Base-by-base conservation (phyloP, 176 grass and related monocot species). In the Hordeum vulgare region DNA sequence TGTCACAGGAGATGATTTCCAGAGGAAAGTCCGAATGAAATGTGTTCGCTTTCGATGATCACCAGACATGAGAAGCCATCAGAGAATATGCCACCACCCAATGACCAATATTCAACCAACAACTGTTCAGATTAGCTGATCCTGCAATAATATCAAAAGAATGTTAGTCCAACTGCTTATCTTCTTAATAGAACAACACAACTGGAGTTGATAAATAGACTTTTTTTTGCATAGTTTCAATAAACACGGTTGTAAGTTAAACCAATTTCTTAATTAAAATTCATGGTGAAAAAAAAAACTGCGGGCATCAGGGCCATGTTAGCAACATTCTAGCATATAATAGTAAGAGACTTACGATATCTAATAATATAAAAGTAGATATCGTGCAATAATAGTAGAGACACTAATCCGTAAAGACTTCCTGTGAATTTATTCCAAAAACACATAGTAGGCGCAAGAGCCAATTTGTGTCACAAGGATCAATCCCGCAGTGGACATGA, bases 91-190 rank as follows among this genome's bases (percentile, higher is more conserved):
- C 35, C 37, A 65, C 75, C 68, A 39, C 44, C 49, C 1, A 1
- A 64, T 56, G 54, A 71, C 20, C 18, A 87, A 15, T 82, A 66
- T 28, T 79, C 20, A 84, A 85, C 47, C 4, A 76, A 58, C 42
- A 85, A 62, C 21, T 71, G 66, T 62, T 73, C 71, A 68, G 68
- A 82, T 79, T 57, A 82, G 41, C 28, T 80, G 61, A 76, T 58
- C 83, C 90, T 89, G 86, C 57, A 89, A 64, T 6, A 27, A 79
- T 86, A 82, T 60, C 6, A 83, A 17, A 60, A 86, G n/a, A 62
- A 41, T 2, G 24, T 88, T 79, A 81, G 28, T 62, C 29, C 75
- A 86, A 76, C 14, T 57, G 61, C 12, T 88, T 21, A 80, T 79
- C 11, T 45, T 69, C 66, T 49, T 28, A 81, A 5, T 4, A 15